Conservation (phyloP, 768 basidiomycete species). For the Lanmaoa pseudosensibilis region DNA sequence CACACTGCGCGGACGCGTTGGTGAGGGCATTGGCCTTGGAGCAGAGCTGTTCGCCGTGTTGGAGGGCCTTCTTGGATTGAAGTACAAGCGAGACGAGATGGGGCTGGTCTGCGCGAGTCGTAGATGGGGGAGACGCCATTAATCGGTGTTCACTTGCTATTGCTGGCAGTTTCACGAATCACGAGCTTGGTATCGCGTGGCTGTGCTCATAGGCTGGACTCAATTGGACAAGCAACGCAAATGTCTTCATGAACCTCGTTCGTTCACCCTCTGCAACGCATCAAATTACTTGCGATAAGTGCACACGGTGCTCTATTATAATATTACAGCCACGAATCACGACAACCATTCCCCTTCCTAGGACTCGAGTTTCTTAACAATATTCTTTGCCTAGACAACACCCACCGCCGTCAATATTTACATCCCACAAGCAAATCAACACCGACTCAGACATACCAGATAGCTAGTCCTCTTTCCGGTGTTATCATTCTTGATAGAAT, state of each 20-base stretch:
- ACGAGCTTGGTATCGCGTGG: background rate
- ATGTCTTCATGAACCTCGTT: no score
- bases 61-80: conserved; percentile 80
- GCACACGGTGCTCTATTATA: background rate
- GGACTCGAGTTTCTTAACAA: conserved; percentile 30
- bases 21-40: conserved; percentile 61
- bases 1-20: conserved; percentile 62
- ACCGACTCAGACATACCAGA: conserved; percentile 31
- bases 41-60: conserved; percentile 76
- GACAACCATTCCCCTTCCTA: background rate
- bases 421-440: background rate
- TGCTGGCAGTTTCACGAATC: background rate
- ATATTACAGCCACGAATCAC: background rate
- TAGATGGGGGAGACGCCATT: conserved; percentile 24
- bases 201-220: no score
- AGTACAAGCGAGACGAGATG: conserved; percentile 74
- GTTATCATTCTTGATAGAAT: conserved; percentile 44
- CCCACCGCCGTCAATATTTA: background rate
- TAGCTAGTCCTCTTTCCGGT: conserved; percentile 43
- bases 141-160: background rate
- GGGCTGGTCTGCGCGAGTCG: conserved; percentile 42
- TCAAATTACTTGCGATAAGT: no score
- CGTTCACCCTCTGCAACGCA: no score
- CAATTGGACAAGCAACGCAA: no score
- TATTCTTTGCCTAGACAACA: conserved; percentile 36